Evolutionary conservation across 305 asterid genomes (phyloP).

Genomic region (Ajuga reptans): DNA sequence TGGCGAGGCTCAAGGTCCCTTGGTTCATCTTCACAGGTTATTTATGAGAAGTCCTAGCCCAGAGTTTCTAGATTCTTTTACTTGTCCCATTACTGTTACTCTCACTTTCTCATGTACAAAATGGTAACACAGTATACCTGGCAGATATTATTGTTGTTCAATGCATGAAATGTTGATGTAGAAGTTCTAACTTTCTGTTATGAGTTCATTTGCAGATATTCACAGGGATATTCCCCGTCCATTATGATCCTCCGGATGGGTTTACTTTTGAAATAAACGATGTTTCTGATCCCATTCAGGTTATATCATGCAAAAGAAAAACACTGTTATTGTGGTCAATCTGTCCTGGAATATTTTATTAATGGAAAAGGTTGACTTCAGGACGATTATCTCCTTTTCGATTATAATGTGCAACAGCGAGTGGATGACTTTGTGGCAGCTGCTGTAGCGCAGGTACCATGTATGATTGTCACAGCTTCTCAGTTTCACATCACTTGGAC

Average conservation of each 20-base stretch:
- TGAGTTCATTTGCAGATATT: slow-evolving; percentile 45
- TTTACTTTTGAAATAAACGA: slow-evolving; percentile 71
- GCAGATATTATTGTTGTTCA: slow-evolving; percentile 2
- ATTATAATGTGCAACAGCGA: slow-evolving; percentile 69
- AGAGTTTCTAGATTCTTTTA: slow-evolving; percentile 12
- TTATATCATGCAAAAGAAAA: slow-evolving; percentile 19
- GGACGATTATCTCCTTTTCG: slow-evolving; percentile 69
- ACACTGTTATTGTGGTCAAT: slow-evolving; percentile 14
- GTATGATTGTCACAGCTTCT: slow-evolving; percentile 9
- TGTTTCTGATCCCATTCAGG: slow-evolving; percentile 70
- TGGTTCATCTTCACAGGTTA: slow-evolving; percentile 75
- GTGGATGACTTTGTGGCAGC: slow-evolving; percentile 80
- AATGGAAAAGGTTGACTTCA: slow-evolving; percentile 27
- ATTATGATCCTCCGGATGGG: slow-evolving; percentile 75
- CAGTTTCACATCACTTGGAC: not conserved
- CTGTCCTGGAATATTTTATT: slow-evolving; percentile 14
- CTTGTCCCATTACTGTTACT: slow-evolving; percentile 11
- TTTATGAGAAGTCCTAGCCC: slow-evolving; percentile 10
- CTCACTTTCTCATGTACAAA: not conserved
- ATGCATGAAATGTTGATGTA: not conserved
- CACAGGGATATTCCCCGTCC: slow-evolving; percentile 66
- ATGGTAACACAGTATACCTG: not conserved
- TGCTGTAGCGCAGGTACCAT: slow-evolving; percentile 59
- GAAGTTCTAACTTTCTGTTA: slow-evolving; percentile 22
- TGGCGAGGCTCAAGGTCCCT: slow-evolving; percentile 82